Evolutionary conservation across 1,284 basidiomycete species (phyloP), one percentile per base, ranked within the genome.

Genomic region (Cryptococcus floricola): DNA sequence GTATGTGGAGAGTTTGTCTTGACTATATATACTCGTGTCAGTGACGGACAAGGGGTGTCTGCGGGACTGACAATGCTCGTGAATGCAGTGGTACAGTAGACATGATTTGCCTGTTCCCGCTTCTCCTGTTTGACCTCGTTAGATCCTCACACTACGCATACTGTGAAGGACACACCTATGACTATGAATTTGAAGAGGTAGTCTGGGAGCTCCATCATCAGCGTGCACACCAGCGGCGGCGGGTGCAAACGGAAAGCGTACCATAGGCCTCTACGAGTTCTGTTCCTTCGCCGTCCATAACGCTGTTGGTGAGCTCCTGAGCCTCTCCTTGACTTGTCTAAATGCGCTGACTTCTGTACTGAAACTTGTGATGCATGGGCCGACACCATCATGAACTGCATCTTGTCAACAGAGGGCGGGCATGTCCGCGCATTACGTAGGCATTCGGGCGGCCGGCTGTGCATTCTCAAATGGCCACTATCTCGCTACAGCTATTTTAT

Each of bases 141-240:
- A 66, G 62, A 67, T 90, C 91, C 92, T 67, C 97, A 91, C 65
- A 98, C 85, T 71, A 97, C 96, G 78, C 91, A 91, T 80, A 97
- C 97, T 85, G 96, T 89, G 62, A 97, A 83, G 76, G 95, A 57
- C 68, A 62, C 67, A 91, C 92, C 93, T 67, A 98, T 91, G 65
- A 98, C 85, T 71, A 98, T 96, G 78, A 91, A 92, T 80, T 97
- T 98, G 85, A 97, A 89, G 63, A 98, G 83, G 76, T 95, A 97
- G 80, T 97, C 94, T 95, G 73, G 10, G 27, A 31, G 49, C 4
- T 50, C 47, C 46, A n/a, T 44, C 27, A 39, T 43, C 34, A 39
- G 45, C 27, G 4, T 4, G 9, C 44, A 46, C 25, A 19, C 18
- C 25, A 13, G 37, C 47, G 53, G 23, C 27, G 41, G n/a, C 25